phyloP scores from a whole-genome alignment of 331 rosid species.

The Prunus yedoensis region DNA sequence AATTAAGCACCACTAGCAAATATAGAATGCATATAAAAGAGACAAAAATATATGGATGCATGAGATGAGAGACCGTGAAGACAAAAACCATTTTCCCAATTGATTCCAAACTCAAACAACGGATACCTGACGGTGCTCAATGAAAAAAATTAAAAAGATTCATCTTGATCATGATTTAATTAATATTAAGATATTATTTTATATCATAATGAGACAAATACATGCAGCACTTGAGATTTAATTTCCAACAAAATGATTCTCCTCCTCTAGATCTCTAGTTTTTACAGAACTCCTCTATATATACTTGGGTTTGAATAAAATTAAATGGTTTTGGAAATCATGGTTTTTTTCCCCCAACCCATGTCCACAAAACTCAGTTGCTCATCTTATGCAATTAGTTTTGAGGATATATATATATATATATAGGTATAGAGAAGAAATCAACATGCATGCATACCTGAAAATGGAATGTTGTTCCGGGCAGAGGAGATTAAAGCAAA shows the following conservation, averaged over 20 bases:
- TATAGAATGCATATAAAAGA: background rate
- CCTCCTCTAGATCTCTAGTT: background rate
- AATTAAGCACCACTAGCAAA: background rate
- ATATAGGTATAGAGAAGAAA: too few relatives aligned
- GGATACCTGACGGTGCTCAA: background rate
- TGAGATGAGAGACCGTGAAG: background rate
- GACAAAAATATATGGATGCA: conserved; percentile 12
- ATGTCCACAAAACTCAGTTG: too few relatives aligned
- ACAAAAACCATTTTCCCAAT: background rate
- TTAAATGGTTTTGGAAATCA: background rate
- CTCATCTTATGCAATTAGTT: too few relatives aligned
- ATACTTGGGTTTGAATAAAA: too few relatives aligned
- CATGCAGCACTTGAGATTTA: background rate
- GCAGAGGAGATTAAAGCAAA: conserved; percentile 19
- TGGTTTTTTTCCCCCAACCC: background rate
- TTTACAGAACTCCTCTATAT: background rate
- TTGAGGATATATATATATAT: too few relatives aligned
- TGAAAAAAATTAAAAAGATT: background rate
- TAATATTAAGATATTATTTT: background rate
- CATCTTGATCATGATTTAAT: background rate
- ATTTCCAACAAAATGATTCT: background rate
- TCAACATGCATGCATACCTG: background rate
- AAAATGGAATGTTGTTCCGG: conserved; percentile 8
- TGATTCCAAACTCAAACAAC: background rate
- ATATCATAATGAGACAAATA: background rate